Percentiles rank a stretch among this genome's conserved stretches.
These are phyloP conservation scores for Fraxinus paxiana DNA, from an alignment of 305 asterid genomes.

Conservation along the genomic window DNA sequence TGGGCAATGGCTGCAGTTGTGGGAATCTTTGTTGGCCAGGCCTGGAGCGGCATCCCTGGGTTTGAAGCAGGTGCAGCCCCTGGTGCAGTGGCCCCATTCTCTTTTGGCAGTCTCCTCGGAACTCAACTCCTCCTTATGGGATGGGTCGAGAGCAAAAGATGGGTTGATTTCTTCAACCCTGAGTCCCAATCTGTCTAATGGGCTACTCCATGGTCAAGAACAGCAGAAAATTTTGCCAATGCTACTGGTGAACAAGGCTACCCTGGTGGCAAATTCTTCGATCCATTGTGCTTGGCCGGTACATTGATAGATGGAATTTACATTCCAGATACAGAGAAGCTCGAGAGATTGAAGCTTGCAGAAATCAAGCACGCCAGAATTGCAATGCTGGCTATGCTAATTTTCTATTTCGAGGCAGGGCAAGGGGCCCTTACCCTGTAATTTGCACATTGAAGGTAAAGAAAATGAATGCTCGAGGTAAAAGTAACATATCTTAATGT, in stretches of 20 bases:
- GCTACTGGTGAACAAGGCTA: slow-evolving; percentile 52
- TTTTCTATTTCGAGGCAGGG: slow-evolving; percentile 53
- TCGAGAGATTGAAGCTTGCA: slow-evolving; percentile 47
- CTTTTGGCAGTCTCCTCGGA: slow-evolving; percentile 45
- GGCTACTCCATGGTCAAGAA: slow-evolving; percentile 57
- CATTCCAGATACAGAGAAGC: slow-evolving; percentile 42
- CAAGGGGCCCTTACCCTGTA: slow-evolving; percentile 55
- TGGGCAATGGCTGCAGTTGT: slow-evolving; percentile 53
- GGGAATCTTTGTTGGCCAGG: slow-evolving; percentile 53
- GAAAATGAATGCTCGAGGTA: slow-evolving; percentile 2
- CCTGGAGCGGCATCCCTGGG: slow-evolving; percentile 54
- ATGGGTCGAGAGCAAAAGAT: slow-evolving; percentile 56
- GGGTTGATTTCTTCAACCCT: slow-evolving; percentile 51
- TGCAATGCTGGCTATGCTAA: slow-evolving; percentile 53
- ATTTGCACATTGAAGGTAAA: slow-evolving; percentile 22
- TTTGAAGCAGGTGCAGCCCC: slow-evolving; percentile 58
- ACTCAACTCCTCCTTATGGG: slow-evolving; percentile 53
- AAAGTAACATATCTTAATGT: neutral
- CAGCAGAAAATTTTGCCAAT: slow-evolving; percentile 42
- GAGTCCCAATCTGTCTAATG: slow-evolving; percentile 50
- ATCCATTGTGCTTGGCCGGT: slow-evolving; percentile 41
- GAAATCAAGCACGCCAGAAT: slow-evolving; percentile 53
- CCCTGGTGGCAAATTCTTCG: slow-evolving; percentile 53
- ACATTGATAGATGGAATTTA: slow-evolving; percentile 38
- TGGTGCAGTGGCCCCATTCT: slow-evolving; percentile 51